Conservation (phyloP, 129 eudicot species). For the Artemisia argyi region DNA sequence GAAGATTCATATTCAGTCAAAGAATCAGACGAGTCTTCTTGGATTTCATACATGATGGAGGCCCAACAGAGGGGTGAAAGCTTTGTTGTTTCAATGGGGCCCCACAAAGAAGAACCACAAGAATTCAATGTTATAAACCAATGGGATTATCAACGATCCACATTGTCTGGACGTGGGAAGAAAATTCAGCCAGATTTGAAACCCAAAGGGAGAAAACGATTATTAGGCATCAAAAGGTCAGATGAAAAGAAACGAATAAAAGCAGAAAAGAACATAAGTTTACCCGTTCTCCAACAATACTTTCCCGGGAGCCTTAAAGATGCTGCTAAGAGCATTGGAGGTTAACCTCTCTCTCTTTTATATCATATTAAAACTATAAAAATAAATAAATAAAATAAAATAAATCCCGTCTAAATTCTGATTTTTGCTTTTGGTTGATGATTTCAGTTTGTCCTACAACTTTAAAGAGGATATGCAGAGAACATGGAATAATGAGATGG, state of each 20-base stretch:
- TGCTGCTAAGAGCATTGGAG: conserved; percentile 66
- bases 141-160: conserved; percentile 21
- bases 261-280: conserved; percentile 50
- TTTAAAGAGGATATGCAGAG: conserved; percentile 78
- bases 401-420: neutral
- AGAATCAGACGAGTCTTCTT: conserved; percentile 28
- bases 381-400: neutral
- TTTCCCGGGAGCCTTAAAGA: conserved; percentile 75
- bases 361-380: neutral
- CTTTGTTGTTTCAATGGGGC: conserved; percentile 44
- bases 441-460: conserved; percentile 63
- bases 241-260: conserved; percentile 46
- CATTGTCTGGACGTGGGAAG: conserved; percentile 26
- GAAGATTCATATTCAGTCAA: conserved; percentile 16
- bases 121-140: conserved; percentile 53
- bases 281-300: conserved; percentile 61
- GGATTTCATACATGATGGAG: conserved; percentile 55
- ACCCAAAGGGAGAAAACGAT: conserved; percentile 34
- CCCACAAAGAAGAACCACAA: conserved; percentile 55
- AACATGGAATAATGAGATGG: conserved; percentile 71
- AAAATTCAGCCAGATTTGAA: conserved; percentile 22
- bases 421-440: conserved; percentile 10
- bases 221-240: conserved; percentile 28
- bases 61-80: conserved; percentile 64
- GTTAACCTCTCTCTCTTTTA: conserved; percentile 36